Base-by-base conservation (phyloP, 2,329 filamentous ascomycete species). In the Whalleya microplaca region DNA sequence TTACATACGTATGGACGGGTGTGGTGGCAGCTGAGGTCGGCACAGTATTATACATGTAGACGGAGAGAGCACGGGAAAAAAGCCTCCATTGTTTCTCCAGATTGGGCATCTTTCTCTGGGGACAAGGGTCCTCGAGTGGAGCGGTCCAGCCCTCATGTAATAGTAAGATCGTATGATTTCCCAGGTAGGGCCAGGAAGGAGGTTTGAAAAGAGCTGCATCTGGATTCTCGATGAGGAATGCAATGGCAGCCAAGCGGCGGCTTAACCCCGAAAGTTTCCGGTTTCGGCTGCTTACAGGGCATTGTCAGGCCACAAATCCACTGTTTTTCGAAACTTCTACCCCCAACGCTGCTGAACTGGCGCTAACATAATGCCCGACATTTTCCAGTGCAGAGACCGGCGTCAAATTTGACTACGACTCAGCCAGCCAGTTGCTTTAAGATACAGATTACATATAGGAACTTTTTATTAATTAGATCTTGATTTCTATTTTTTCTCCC, bases 101-200 rank as follows among this genome's bases (percentile, higher is more conserved):
- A 16, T 53, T 37, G 57, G 55, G 54, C 59, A 57, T 62, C 32
- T 18, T 52, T 60, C 53, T 57, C 37, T 46, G 46, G 18, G 41
- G 42, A 37, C 16, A 56, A 56, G 56, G 53, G 23, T 4, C 23
- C 23, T 49, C 55, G 57, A 58, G 57, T 58, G 47, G 52, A 48
- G 42, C 53, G 51, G 51, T 37, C 54, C 44, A 58, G 53, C 43
- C 46, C 51, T 48, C 49, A 45, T 50, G 44, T 37, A 57, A 53
- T 59, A 51, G 53, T 45, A 59, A 41, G 50, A 64, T 64, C 62
- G 62, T 64, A 64, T 61, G 62, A 64, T 57, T 58, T 53, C 53
- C 44, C 48, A 52, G 51, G 51, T 47, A 29, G 20, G 12, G 14
- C 41, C 23, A 55, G 42, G 56, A 53, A 62, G 42, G 50, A 53